Base-by-base conservation (phyloP, 2,329 filamentous ascomycete species). In the Colletotrichum sp. region DNA sequence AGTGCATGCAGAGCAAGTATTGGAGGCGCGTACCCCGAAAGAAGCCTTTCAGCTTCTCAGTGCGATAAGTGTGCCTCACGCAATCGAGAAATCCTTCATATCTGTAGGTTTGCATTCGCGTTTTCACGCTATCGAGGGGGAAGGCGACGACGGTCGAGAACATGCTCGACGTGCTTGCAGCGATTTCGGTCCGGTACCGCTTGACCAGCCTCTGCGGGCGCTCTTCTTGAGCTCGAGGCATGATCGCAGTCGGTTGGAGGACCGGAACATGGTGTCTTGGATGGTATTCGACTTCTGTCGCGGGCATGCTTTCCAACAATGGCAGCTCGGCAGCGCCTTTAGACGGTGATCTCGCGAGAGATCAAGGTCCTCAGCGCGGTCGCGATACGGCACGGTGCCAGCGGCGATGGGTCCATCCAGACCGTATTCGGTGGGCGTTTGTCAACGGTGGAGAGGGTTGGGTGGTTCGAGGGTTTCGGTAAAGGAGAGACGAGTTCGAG, bases 111-210 rank as follows among this genome's bases (percentile, higher is more conserved):
- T 97, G 95, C 92, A 97, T 95, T 81, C 95, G 94, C 71, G 94
- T 96, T 88, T 97, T 97, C 83, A 96, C 93, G 80, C 95, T 96
- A 84, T 97, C 95, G 79, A 97, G 91, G 26, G 95, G 95, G 82
- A 96, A 97, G n/a, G 95, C 94, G 78, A 90, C 89, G 81, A 95
- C 90, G 56, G 95, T 97, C 48, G 94, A 95, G 72, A 96, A 88
- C 78, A 96, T 89, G 84, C 94, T 96, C 82, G 93, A 94, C 52
- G 92, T 89, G 84, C 93, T 94, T 59, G 95, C 95, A 76, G 94
- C 92, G 78, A 97, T 92, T 85, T 96, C 94, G 64, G 94, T 96
- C 78, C 94, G 91, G 84, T 97, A 96, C 79, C 90, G 90, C 86
- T 95, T 96, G 81, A 94, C 88, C 87, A 93, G 93, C 79, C 84